phyloP scores from a whole-genome alignment of 1,284 basidiomycete genomes.

The Marasmius fiardii region DNA sequence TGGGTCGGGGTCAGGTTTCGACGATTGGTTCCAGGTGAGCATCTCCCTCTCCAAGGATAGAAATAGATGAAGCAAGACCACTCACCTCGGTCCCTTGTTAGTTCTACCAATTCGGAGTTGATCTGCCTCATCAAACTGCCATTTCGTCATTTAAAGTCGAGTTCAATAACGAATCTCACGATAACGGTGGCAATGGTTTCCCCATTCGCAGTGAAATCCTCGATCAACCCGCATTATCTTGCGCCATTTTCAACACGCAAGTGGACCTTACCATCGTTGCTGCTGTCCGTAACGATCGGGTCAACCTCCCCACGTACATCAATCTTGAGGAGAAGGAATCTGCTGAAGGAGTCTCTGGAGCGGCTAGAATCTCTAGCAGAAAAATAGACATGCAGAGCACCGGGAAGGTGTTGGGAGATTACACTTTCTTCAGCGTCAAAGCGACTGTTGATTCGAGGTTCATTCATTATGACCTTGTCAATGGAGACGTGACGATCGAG shows the following conservation, averaged over 20 bases:
- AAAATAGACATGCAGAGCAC: not conserved
- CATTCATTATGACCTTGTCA: not conserved
- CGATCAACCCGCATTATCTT: not conserved
- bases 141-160: not conserved
- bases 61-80: too few relatives aligned
- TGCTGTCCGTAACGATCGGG: not conserved
- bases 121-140: not conserved
- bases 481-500: not conserved
- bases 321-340: not conserved
- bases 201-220: not conserved
- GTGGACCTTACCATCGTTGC: not conserved
- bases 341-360: not conserved
- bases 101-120: not conserved
- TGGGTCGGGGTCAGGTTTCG: not conserved
- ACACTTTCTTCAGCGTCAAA: not conserved
- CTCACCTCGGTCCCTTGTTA: not conserved
- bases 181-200: not conserved
- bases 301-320: not conserved
- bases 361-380: not conserved
- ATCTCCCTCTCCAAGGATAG: too few relatives aligned
- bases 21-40: not conserved
- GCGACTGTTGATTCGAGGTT: not conserved
- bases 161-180: not conserved
- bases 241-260: not conserved
- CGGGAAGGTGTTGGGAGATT: not conserved